A percentile compares a stretch with the other conserved stretches of the same genome.
Conservation (phyloP, 768 basidiomycete species). For the Wakefieldia striispora region DNA sequence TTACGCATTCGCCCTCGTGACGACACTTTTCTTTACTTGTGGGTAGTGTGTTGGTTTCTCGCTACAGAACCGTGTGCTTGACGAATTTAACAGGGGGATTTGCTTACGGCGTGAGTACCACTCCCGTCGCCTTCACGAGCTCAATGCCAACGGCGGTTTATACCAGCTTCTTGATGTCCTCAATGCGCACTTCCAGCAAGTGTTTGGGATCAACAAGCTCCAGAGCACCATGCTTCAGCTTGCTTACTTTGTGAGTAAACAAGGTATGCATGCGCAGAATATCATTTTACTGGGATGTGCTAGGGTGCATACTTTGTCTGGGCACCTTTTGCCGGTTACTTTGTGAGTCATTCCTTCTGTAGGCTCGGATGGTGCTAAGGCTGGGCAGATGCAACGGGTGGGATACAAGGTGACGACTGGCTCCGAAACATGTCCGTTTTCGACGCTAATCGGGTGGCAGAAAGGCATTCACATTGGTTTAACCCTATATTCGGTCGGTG, state of each 20-base stretch:
- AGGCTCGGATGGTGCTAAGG: neutral
- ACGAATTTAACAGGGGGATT: conserved; percentile 51
- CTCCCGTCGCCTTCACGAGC: neutral
- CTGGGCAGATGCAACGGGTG: conserved; percentile 51
- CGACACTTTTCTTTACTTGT: conserved; percentile 76
- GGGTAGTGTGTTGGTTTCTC: conserved; percentile 17
- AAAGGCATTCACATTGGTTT: conserved; percentile 65
- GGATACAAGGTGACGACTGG: conserved; percentile 64
- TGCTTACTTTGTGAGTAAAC: conserved; percentile 58
- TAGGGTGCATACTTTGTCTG: conserved; percentile 63
- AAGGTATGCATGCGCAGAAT: neutral
- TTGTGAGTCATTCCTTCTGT: conserved; percentile 40
- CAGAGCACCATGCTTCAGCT: conserved; percentile 75
- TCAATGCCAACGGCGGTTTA: conserved; percentile 18
- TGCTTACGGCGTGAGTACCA: conserved; percentile 55
- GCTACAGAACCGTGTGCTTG: neutral
- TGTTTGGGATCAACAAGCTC: conserved; percentile 65
- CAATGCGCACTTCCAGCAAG: conserved; percentile 70
- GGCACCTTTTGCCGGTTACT: conserved; percentile 54
- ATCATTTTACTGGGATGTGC: neutral
- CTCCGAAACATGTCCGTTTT: neutral
- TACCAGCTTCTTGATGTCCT: conserved; percentile 62
- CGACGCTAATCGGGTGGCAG: conserved; percentile 20
- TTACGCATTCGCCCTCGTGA: conserved; percentile 66
- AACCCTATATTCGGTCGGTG: conserved; percentile 58